Evolutionary conservation across 306 rosid genomes (phyloP), one percentile per base, ranked within the genome.

Genomic region (Sicyos baderoa): DNA sequence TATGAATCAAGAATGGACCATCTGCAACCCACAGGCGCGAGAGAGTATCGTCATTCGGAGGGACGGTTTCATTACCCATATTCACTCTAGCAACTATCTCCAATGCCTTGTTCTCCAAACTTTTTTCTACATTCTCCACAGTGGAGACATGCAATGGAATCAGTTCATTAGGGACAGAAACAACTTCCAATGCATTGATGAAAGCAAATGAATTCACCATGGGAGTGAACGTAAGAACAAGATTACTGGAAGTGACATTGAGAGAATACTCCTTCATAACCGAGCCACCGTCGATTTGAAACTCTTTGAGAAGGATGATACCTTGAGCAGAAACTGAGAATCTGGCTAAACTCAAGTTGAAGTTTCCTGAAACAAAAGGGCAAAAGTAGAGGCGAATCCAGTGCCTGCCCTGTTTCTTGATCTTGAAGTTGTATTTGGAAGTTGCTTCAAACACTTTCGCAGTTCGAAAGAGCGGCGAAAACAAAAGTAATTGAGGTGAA

Each of bases 351-450:
- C 86, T 86, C 82, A 86, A 53, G 72, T 77, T 78, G 80, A 74
- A 65, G 35, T 14, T 55, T 44, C 72, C 55, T 48, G 19, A 44
- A 54, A 53, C 64, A 59, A 88, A 84, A 68, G 95, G 84, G 65
- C 66, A 78, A 79, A 88, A 86, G 64, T 88, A 44, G 68, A 88
- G 81, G 78, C 95, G 91, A 70, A 88, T 74, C 91, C 89, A 84
- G 72, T 84, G 80, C 42, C 85, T 72, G 14, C 91, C 95, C 5
- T 27, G 84, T 54, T 45, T 82, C 60, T 29, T 76, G 42, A 86
- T 79, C 8, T 73, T 80, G 52, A 88, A 88, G 13, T 78, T 84
- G 85, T 88, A 88, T n/a, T 55, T 67, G 23, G 91, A 77, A 62
- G 72, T 40, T 74, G 69, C 45, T 9, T 51, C 56, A 52, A 88